Evolutionary conservation across 2,329 filamentous ascomycete genomes (phyloP).

Genomic region (Paecilomyces fulvus): DNA sequence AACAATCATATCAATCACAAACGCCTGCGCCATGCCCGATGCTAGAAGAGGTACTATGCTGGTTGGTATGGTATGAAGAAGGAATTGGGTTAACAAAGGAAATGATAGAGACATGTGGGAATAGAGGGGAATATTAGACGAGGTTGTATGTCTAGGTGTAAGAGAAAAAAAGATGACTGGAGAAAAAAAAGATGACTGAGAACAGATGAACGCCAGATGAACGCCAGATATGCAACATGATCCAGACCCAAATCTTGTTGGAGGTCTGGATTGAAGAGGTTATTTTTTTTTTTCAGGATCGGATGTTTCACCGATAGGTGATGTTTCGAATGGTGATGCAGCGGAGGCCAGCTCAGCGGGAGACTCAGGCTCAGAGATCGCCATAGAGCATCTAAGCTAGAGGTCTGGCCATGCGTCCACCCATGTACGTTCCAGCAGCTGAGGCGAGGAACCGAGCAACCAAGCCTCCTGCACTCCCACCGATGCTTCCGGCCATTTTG

Average conservation of each 20-base stretch:
- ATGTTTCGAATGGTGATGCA: not conserved
- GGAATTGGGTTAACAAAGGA: not conserved
- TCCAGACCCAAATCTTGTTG: not conserved
- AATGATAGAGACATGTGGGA: not conserved
- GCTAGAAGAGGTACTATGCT: not conserved
- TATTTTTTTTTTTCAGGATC: not conserved
- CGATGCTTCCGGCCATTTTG: constrained; percentile 22
- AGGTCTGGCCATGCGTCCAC: constrained; percentile 25
- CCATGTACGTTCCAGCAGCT: constrained; percentile 34
- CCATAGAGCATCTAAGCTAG: constrained; percentile 10
- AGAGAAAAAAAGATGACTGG: not conserved
- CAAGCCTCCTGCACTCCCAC: constrained; percentile 23
- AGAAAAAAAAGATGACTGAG: not conserved
- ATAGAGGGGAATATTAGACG: not conserved
- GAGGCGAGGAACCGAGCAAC: constrained; percentile 37
- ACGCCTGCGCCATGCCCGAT: not conserved
- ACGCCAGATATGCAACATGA: not conserved
- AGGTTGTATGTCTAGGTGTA: not conserved
- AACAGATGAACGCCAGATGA: not conserved
- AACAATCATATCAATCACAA: not conserved
- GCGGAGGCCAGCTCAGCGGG: not conserved
- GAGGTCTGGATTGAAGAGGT: not conserved
- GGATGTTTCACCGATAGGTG: not conserved
- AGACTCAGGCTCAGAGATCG: not conserved
- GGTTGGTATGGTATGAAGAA: not conserved